These are phyloP conservation scores for Aureobasidium sp. DNA, from an alignment of 2,329 filamentous ascomycete genomes.

Conservation along the genomic window DNA sequence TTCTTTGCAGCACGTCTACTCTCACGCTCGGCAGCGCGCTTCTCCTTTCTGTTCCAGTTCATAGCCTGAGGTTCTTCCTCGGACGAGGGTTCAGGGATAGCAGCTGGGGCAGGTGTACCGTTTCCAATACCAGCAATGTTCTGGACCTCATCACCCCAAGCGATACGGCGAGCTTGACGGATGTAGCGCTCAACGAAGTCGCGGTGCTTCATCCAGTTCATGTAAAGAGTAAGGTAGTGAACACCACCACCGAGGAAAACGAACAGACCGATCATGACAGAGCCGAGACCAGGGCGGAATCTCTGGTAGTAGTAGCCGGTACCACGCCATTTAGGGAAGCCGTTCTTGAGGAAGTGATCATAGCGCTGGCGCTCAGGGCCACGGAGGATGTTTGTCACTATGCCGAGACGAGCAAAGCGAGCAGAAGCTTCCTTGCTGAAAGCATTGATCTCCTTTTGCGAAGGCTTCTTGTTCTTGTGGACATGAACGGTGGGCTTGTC, in stretches of 20 bases:
- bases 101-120: conserved; percentile 31
- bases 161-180: conserved; percentile 75
- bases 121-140: conserved; percentile 60
- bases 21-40: conserved; percentile 81
- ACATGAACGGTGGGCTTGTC: conserved; percentile 57
- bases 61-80: conserved; percentile 50
- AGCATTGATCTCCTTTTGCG: conserved; percentile 65
- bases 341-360: conserved; percentile 86
- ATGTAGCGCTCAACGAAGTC: conserved; percentile 92
- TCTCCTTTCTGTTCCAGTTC: conserved; percentile 69
- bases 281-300: conserved; percentile 82
- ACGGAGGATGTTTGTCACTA: conserved; percentile 79
- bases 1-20: conserved; percentile 60
- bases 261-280: conserved; percentile 75
- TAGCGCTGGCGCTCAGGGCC: conserved; percentile 78
- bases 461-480: conserved; percentile 62
- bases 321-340: conserved; percentile 93
- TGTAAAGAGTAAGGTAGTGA: conserved; percentile 78
- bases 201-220: conserved; percentile 81
- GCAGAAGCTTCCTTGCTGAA: conserved; percentile 76
- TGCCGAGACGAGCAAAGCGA: conserved; percentile 73
- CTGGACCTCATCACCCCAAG: conserved; percentile 77
- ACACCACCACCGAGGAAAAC: conserved; percentile 73
- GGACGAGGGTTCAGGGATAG: conserved; percentile 34
- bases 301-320: conserved; percentile 97